A percentile compares a stretch with the other conserved stretches of the same genome.
Evolutionary conservation across 2,329 filamentous ascomycete genomes (phyloP).

Genomic region (Teratosphaeria destructans): DNA sequence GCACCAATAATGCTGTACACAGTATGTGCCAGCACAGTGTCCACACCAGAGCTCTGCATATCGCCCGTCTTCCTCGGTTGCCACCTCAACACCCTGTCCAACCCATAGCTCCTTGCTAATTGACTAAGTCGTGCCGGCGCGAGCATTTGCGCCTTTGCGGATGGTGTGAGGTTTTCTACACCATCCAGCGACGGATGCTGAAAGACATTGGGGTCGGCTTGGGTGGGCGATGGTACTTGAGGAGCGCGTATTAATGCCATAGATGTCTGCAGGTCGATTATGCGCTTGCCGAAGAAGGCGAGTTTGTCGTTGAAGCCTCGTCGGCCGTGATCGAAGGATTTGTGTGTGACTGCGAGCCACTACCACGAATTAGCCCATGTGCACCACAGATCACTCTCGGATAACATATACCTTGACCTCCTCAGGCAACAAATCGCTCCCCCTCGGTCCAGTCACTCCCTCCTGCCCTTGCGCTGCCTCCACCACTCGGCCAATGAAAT

Average conservation of each 20-base stretch:
- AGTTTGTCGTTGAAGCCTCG: slow-evolving; percentile 90
- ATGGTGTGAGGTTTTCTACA: slow-evolving; percentile 59
- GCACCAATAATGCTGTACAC: slow-evolving; percentile 83
- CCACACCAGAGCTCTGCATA: slow-evolving; percentile 60
- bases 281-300: slow-evolving; percentile 66
- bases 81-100: slow-evolving; percentile 75
- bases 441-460: slow-evolving; percentile 14
- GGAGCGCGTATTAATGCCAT: slow-evolving; percentile 48
- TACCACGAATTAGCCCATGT: slow-evolving; percentile 3
- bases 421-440: slow-evolving; percentile 71
- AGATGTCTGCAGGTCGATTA: slow-evolving; percentile 54
- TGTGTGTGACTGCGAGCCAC: slow-evolving; percentile 94
- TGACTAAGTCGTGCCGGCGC: slow-evolving; percentile 55
- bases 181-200: slow-evolving; percentile 59
- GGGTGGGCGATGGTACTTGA: slow-evolving; percentile 2
- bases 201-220: slow-evolving; percentile 34
- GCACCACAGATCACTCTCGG: too few relatives aligned
- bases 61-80: slow-evolving; percentile 67
- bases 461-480: slow-evolving; percentile 6
- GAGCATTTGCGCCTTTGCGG: slow-evolving; percentile 52
- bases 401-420: slow-evolving; percentile 56
- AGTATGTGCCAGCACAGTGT: slow-evolving; percentile 64
- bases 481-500: slow-evolving; percentile 54
- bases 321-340: slow-evolving; percentile 92
- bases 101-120: slow-evolving; percentile 59